Base-by-base conservation (phyloP, 1,284 basidiomycete genomes). In the Termitomyces sp. region DNA sequence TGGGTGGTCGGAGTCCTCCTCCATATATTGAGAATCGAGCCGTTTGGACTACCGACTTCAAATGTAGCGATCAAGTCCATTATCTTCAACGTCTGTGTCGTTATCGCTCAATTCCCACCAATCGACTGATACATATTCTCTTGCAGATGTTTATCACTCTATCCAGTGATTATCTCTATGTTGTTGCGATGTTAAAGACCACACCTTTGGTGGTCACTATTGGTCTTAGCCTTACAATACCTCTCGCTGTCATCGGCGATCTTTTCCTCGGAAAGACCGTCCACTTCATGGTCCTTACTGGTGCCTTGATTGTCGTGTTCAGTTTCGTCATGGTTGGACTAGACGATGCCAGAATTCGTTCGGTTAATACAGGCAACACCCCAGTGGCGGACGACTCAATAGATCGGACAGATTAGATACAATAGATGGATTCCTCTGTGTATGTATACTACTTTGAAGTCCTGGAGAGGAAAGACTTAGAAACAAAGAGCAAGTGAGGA, bases 181-280 rank as follows among this genome's bases (percentile, higher is more conserved):
- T 94, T 30, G 66, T 89, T 7, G 92, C 96, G 5, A 97, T 98
- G 94, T 81, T 99, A 57, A 97, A 97, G 76, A 97, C 95, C 2
- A 96, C 94, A 3, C 96, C 92, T 1, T 74, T 93, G 38, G 89
- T 96, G 19, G 94, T 93, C 11, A 99, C 96, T 0, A 78, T 99
- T 54, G 96, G 97, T 14, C 78, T 99, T 16, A 93, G 89, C 52
- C 78, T 99, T n/a, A 98, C 97, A 0, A 97, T 98, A 64, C 93
- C 93, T 8, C 73, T 94, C 49, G 92, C 93, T 1, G 84, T 95
- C 37, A 51, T 88, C 16, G 92, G 91, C 9, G 93, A 96, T 68
- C 78, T 85, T 55, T 63, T 88, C 44, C 73, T 90, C 10, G 77
- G 81, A 21, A 79, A 77, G 53, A 73, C 80, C 34, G 72, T 78